Evolutionary conservation across 1,284 basidiomycete genomes (phyloP).

Genomic region (Calocybe gambosa): DNA sequence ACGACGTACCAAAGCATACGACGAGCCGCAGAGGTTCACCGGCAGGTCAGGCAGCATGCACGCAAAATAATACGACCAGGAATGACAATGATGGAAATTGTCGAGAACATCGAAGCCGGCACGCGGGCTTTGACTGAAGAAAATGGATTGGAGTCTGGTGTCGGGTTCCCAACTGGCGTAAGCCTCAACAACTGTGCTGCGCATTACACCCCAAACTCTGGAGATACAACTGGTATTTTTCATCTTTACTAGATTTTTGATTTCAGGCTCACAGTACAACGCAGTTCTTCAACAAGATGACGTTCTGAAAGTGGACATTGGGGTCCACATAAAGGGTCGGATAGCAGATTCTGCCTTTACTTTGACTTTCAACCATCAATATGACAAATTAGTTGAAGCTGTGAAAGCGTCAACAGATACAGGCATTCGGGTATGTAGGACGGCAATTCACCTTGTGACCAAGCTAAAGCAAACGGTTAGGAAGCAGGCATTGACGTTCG

Average conservation of each 20-base stretch:
- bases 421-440: conserved; percentile 62
- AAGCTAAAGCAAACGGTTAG: conserved; percentile 33
- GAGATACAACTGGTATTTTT: conserved; percentile 76
- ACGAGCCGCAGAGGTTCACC: conserved; percentile 92
- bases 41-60: conserved; percentile 84
- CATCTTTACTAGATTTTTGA: not conserved
- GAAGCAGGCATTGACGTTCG: conserved; percentile 97
- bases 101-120: conserved; percentile 88
- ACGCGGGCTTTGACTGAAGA: conserved; percentile 89
- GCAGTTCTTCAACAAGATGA: conserved; percentile 79
- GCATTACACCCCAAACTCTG: conserved; percentile 95
- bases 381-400: conserved; percentile 85
- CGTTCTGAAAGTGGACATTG: conserved; percentile 96
- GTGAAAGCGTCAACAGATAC: conserved; percentile 94
- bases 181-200: conserved; percentile 94
- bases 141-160: conserved; percentile 78
- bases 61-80: conserved; percentile 86
- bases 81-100: conserved; percentile 94
- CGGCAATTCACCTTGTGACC: not conserved
- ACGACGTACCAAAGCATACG: conserved; percentile 87
- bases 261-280: conserved; percentile 1
- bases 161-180: conserved; percentile 97
- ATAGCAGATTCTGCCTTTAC: conserved; percentile 98
- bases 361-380: conserved; percentile 83
- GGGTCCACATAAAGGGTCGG: conserved; percentile 92